Conservation (phyloP, 2,329 filamentous ascomycete genomes). For the Magnaporthales sp. region DNA sequence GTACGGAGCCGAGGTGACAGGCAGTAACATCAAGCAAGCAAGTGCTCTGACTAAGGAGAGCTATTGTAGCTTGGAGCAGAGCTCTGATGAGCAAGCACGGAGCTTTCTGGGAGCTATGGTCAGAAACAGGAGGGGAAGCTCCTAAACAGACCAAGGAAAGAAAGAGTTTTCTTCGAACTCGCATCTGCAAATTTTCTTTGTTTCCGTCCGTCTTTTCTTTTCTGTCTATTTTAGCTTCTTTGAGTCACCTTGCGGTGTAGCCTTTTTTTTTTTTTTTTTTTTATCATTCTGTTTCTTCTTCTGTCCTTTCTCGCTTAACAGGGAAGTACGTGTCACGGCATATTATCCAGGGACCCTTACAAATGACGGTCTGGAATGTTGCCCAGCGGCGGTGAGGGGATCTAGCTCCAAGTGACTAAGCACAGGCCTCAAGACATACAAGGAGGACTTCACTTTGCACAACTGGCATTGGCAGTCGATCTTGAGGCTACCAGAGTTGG, state of each 20-base stretch:
- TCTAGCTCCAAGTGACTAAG: not conserved
- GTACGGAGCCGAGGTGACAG: no score
- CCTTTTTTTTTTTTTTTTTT: not conserved
- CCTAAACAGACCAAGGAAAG: no score
- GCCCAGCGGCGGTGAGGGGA: not conserved
- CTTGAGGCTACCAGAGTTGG: not conserved
- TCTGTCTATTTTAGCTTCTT: not conserved
- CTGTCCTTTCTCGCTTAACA: not conserved
- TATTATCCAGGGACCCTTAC: not conserved
- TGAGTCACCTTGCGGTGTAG: not conserved
- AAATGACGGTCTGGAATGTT: not conserved
- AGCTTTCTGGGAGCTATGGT: no score
- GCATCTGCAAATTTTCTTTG: not conserved
- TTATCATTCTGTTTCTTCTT: not conserved
- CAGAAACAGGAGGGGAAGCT: no score
- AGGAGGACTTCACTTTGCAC: not conserved
- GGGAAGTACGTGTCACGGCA: not conserved
- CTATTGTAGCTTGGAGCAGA: no score
- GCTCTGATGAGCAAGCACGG: no score
- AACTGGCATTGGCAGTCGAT: not conserved
- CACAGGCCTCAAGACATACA: not conserved
- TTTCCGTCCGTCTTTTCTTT: not conserved
- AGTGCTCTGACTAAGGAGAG: no score
- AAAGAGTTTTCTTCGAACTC: no score
- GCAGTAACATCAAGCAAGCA: no score